Evolutionary conservation across 2,329 filamentous ascomycete genomes (phyloP), one percentile per base, ranked within the genome.

Genomic region (Curvularia spicifera): DNA sequence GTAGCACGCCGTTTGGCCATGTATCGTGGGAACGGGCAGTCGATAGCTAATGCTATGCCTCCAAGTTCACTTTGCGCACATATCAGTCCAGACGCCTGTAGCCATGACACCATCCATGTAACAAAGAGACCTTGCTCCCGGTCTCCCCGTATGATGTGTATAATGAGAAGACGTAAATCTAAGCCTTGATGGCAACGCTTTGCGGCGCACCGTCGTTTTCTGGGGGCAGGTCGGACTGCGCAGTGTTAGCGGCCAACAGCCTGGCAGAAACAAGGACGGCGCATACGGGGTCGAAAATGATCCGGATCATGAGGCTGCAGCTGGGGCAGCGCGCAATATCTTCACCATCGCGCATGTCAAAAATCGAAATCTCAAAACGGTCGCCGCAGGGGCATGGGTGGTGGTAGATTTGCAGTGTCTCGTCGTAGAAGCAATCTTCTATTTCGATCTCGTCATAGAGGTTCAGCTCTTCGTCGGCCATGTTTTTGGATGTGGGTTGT

Each of bases 361-460:
- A 87, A 55, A 98, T 87, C 20, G 85, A 86, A 73, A 95, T 97
- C 81, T 97, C 91, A 81, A 99, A 99, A 59, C 91, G 87, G 80
- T 99, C 95, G 81, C 95, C 95, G 79, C 95, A 99, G 1, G 95
- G 95, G 77, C 95, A 99, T 13, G 95, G 95, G 77, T 96, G 97
- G 80, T 94, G 90, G 81, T 97, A 99, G 69, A 97, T 89, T 77
- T 97, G 89, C 40, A 93, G 85, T 4, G 84, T 94, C 79, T 97
- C 94, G 74, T 98, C 94, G 82, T 97, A 98, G 76, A 97, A 91
- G 60, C 73, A 75, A 79, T 99, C 95, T 78, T 98, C 94, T 81
- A 98, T 97, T 78, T 98, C 94, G 78, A 98, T 93, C 79, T 97
- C 94, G 74, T 98, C 94, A 83, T 98, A 98, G 72, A 97, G 90